Percentiles rank a stretch among this genome's conserved stretches.
Conservation (phyloP, 2,329 filamentous ascomycete genomes). For the Aureobasidium sp. region DNA sequence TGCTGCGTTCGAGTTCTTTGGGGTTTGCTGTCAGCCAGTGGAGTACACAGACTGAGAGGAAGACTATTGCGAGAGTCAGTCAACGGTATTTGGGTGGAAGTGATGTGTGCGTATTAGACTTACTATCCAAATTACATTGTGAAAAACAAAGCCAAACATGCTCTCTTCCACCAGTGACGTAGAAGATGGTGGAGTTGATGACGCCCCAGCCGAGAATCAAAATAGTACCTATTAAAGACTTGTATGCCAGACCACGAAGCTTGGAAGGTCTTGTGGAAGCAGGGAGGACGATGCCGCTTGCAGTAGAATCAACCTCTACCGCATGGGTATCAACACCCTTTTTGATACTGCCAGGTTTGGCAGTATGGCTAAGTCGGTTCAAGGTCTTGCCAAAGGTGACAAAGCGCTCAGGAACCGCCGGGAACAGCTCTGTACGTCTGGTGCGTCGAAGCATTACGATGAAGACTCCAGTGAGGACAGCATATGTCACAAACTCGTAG, state of each 20-base stretch:
- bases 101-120: neutral
- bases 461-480: constrained; percentile 31
- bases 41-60: constrained; percentile 6
- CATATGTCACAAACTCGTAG: constrained; percentile 31
- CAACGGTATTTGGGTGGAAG: neutral
- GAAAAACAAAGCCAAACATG: constrained; percentile 33
- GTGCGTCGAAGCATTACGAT: constrained; percentile 26
- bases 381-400: neutral
- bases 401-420: neutral
- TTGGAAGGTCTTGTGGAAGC: constrained; percentile 1
- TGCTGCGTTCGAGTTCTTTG: neutral
- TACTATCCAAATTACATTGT: constrained; percentile 33
- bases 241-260: constrained; percentile 31
- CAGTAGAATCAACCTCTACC: neutral
- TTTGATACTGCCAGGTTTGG: neutral
- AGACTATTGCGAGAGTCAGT: neutral
- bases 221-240: constrained; percentile 29
- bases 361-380: neutral
- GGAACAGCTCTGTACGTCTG: neutral
- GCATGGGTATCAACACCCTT: neutral
- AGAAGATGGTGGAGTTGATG: constrained; percentile 28
- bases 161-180: constrained; percentile 25
- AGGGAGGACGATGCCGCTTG: neutral
- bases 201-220: constrained; percentile 32
- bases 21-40: constrained; percentile 9